Percentiles rank a stretch among this genome's conserved stretches.
phyloP scores from a whole-genome alignment of 768 basidiomycete genomes.

The Suillus spraguei region DNA sequence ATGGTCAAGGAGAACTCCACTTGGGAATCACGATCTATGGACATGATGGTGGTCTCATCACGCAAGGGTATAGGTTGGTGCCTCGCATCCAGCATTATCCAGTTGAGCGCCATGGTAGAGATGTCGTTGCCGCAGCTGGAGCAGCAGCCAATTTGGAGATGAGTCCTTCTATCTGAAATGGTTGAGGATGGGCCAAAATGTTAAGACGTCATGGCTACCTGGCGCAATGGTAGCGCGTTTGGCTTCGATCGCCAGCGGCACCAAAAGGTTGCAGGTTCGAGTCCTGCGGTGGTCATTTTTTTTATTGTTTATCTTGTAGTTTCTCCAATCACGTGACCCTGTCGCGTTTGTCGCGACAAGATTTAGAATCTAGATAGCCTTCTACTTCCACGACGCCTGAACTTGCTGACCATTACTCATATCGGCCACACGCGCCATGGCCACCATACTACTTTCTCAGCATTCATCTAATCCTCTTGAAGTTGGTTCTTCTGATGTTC shows the following conservation, averaged over 20 bases:
- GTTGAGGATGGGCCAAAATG: background rate
- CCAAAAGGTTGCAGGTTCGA: slow-evolving; percentile 98
- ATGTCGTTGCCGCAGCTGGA: background rate
- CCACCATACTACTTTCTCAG: slow-evolving; percentile 53
- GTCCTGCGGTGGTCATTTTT: slow-evolving; percentile 89
- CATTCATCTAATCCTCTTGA: slow-evolving; percentile 80
- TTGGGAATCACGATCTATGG: slow-evolving; percentile 46
- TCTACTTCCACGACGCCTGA: background rate
- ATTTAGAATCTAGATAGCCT: background rate
- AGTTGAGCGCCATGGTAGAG: slow-evolving; percentile 72
- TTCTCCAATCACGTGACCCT: slow-evolving; percentile 7
- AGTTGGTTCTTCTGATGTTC: slow-evolving; percentile 60
- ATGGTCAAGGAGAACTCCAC: slow-evolving; percentile 61
- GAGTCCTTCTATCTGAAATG: background rate
- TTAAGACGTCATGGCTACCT: slow-evolving; percentile 56
- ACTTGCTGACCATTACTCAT: background rate
- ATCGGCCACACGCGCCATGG: slow-evolving; percentile 29
- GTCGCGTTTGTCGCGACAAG: slow-evolving; percentile 10
- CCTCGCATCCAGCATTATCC: slow-evolving; percentile 63
- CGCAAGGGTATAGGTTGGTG: slow-evolving; percentile 65
- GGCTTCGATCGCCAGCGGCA: slow-evolving; percentile 79
- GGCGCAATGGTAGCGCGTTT: slow-evolving; percentile 96
- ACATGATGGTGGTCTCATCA: slow-evolving; percentile 59
- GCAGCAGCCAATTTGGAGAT: background rate
- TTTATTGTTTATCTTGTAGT: slow-evolving; percentile 1